Conservation (phyloP, 805 yeast genomes). For the Pichia membranifaciens region DNA sequence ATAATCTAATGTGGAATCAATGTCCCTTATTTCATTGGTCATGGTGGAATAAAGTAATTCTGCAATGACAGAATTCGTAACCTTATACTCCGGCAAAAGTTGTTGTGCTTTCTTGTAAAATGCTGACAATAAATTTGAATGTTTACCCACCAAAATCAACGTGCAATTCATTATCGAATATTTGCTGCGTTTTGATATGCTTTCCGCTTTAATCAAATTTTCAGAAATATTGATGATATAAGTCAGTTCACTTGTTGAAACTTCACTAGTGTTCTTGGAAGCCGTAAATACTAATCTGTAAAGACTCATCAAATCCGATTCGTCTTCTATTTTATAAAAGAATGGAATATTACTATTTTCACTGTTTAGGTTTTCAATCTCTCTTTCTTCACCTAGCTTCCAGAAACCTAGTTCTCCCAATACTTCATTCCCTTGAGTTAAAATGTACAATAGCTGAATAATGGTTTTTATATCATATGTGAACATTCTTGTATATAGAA, state of each 20-base stretch:
- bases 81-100: constrained; percentile 9
- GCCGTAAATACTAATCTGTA: constrained; percentile 8
- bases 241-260: constrained; percentile 6
- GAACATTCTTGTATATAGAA: constrained; percentile 1
- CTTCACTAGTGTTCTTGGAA: constrained; percentile 1
- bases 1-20: constrained; percentile 10
- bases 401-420: constrained; percentile 12
- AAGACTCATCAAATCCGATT: constrained; percentile 6
- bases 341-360: neutral
- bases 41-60: constrained; percentile 8
- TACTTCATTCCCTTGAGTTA: neutral
- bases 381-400: constrained; percentile 2
- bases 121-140: constrained; percentile 11
- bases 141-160: constrained; percentile 9
- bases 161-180: constrained; percentile 9
- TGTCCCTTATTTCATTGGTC: constrained; percentile 9
- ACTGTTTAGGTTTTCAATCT: neutral
- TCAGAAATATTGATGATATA: constrained; percentile 8
- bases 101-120: constrained; percentile 11
- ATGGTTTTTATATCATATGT: constrained; percentile 1
- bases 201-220: constrained; percentile 4
- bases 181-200: constrained; percentile 3
- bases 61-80: constrained; percentile 5
- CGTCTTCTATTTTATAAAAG: neutral
- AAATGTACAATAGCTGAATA: constrained; percentile 1